Evolutionary conservation across 805 yeast genomes (phyloP), one percentile per base, ranked within the genome.

Genomic region (Saturnispora sekii): DNA sequence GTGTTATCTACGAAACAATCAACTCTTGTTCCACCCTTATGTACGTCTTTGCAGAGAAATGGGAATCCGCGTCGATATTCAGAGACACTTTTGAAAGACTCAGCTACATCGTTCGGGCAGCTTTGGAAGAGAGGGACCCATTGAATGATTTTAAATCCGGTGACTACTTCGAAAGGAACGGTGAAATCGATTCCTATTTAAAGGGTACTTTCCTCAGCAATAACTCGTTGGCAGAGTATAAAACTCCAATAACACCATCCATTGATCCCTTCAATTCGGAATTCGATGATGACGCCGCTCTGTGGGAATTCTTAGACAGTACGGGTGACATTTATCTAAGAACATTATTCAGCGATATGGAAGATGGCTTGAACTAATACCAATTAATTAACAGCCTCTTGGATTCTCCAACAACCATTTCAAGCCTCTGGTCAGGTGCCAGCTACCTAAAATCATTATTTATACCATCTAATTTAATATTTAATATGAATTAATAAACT

Each of bases 241-340:
- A 36, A 36, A 36, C 39, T 3, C 39, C 39, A 18, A 36, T 36
- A 16, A 36, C 39, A 17, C 39, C 39, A 10, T 15, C 17, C n/a
- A 29, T 35, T 10, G 44, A 39, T 11, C 40, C 39, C 10, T 37
- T 44, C 30, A 41, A 30, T 12, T 35, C 48, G 2, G 32, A 33
- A 10, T 39, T 38, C 31, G 49, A 43, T 38, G 35, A 40, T 17
- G 38, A 34, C 41, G 49, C 49, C 12, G 40, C 53, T 2, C 26
- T 61, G 6, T 60, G 65, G 65, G 63, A 60, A 42, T 61, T 61
- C 41, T 45, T 62, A 32, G 58, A 60, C 32, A 48, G 51, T 31
- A 59, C 63, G 0, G 64, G 64, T 12, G 65, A 61, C 37, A 51
- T 47, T 28, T 59, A 54, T 43, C 41, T 61, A 14, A 50, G 61